Base-by-base conservation (phyloP, 148 eudicot genomes). In the Amaranthus cruentus region DNA sequence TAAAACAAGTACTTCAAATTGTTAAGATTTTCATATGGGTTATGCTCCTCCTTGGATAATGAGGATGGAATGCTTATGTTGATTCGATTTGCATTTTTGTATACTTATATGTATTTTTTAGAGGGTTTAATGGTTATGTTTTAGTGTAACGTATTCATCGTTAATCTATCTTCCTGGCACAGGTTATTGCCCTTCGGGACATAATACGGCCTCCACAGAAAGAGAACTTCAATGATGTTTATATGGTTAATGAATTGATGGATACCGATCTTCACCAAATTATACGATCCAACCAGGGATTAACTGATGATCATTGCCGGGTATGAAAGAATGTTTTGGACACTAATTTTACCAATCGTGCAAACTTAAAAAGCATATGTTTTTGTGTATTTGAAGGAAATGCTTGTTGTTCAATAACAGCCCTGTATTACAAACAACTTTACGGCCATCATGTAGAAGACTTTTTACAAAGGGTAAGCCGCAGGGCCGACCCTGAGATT, bases 241-340 rank as follows among this genome's bases (percentile, higher is more conserved):
- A 87, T 76, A 84, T 89, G 76, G 89, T 89, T 64, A 84, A 83
- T 66, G 93, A 89, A 75, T 72, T 89, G 76, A 83, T 89, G 93
- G 93, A 89, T 74, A 89, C 93, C 66, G 93, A 89, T 87, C 93
- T 89, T 80, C 90, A 89, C 66, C 90, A 89, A 82, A 89, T 89
- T 73, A 82, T 89, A 43, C 78, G 81, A 53, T 89, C 93, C 76
- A 82, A 77, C 80, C 88, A 89, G 73, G 42, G 73, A 49, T 73
- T 89, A 47, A 82, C 86, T 43, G 93, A 89, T 77, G 93, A 89
- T 76, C 93, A 89, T 75, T 87, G 87, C 76, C 87, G 87, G 90
- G 93, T 89, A 75, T 64, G 88, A 48, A 49, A 63, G n/a, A 60
- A 55, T 13, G 13, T 55, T 69, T 68, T 59, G n/a, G 44, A 72